These are phyloP conservation scores for Schizothecium vesticola DNA, from an alignment of 495 filamentous ascomycete genomes.

Conservation along the genomic window DNA sequence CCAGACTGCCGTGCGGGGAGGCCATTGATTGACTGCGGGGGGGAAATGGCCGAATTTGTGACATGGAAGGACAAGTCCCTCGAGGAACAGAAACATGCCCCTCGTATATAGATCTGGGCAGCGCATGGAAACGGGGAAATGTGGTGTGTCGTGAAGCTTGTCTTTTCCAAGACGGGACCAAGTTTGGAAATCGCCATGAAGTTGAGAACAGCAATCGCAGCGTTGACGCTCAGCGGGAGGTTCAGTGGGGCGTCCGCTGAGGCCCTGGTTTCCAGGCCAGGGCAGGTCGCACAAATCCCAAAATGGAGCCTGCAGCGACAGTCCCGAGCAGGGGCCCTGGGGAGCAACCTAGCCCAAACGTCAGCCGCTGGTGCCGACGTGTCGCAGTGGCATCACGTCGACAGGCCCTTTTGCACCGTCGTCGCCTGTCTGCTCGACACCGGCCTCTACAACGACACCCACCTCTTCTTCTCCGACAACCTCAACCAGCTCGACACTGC, in stretches of 20 bases:
- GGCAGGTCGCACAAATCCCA: not conserved
- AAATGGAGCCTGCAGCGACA: not conserved
- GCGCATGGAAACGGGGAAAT: not conserved
- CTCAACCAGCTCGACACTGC: constrained; percentile 39
- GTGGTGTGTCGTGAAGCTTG: not conserved
- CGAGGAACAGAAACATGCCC: not conserved
- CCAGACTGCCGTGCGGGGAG: not conserved
- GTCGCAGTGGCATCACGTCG: constrained; percentile 49
- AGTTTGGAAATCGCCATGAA: not conserved
- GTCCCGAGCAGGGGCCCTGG: not conserved
- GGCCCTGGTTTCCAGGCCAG: not conserved
- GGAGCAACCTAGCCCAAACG: not conserved
- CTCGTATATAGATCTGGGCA: not conserved
- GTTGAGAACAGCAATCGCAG: not conserved
- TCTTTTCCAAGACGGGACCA: not conserved
- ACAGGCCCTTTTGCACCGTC: constrained; percentile 45
- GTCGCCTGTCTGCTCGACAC: constrained; percentile 54
- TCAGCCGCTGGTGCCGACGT: constrained; percentile 38
- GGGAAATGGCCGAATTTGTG: not conserved
- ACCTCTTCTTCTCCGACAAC: constrained; percentile 55
- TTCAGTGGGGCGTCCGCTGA: not conserved
- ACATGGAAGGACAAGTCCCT: not conserved
- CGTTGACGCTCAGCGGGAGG: not conserved
- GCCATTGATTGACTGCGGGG: not conserved
- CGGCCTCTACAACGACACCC: constrained; percentile 49